phyloP scores from a whole-genome alignment of 23 red algal species.

The Rhodosorus marinus region DNA sequence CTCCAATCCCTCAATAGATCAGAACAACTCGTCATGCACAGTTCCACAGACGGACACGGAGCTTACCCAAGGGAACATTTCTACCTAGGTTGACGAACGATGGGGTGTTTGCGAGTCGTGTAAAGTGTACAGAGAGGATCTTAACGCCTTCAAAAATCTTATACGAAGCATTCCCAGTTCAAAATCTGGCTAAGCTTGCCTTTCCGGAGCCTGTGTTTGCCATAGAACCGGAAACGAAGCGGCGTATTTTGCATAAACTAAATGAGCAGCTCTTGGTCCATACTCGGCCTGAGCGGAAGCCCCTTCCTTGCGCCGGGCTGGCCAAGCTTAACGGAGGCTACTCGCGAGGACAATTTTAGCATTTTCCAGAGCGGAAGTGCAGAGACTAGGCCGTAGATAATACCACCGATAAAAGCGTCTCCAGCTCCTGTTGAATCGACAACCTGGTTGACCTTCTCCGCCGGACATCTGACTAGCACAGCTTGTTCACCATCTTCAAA shows the following conservation, averaged over 20 bases:
- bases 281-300: slow-evolving; percentile 25
- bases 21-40: no score
- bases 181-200: no score
- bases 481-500: no score
- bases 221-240: no score
- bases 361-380: slow-evolving; percentile 11
- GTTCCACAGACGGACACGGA: no score
- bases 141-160: slow-evolving; percentile 4
- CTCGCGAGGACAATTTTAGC: slow-evolving; percentile 31
- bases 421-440: slow-evolving; percentile 96
- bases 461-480: slow-evolving; percentile 47
- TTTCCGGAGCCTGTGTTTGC: no score
- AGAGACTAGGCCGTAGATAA: slow-evolving; percentile 33
- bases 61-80: no score
- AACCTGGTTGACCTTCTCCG: background rate
- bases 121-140: slow-evolving; percentile 14
- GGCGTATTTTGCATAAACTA: no score
- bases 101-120: slow-evolving; percentile 64
- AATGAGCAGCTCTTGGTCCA: no score
- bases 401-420: slow-evolving; percentile 76
- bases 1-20: no score
- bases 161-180: no score
- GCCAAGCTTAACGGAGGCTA: slow-evolving; percentile 34
- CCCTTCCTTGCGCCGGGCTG: slow-evolving; percentile 29
- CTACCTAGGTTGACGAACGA: no score